Evolutionary conservation across 331 rosid species (phyloP), one percentile per base, ranked within the genome.

Genomic region (Prunus yedoensis): DNA sequence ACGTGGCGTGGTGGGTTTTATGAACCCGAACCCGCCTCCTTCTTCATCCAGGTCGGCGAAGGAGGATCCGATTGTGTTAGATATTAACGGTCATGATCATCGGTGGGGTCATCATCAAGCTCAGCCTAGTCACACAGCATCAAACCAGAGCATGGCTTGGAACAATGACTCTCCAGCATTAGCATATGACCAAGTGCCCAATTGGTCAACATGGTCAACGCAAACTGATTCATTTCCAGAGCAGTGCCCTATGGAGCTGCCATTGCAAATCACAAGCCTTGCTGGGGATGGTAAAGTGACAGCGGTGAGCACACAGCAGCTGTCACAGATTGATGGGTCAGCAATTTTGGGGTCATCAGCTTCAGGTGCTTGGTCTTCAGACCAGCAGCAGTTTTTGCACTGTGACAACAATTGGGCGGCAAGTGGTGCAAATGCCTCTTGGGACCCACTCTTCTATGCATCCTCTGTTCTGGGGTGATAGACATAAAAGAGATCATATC

Each of bases 371-470:
- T 84, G 87, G 91, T 54, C 82, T 56, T 1, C 75, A 59, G 86
- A 80, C 41, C 86, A 76, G 35, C 87, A 84, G 32, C 80, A 82
- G 17, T 73, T 78, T 25, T 66, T 79, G 72, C 83, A 82, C 2
- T 70, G 79, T 78, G 91, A 87, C 41, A 82, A 68, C 52, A 81
- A 71, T 14, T 70, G 59, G 73, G 74, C 32, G 38, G 82, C 81
- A 77, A 80, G 79, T 79, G 61, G 65, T 70, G 76, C 32, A 74
- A 79, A 51, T 79, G 79, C 63, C 32, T 43, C 81, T 86, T 86
- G 89, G 89, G 91, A 88, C 78, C 84, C 96, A 65, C 77, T 83
- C 43, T 70, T 83, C 12, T 86, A 69, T 83, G 58, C 59, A 2
- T 71, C 91, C 32, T 86, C 89, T 18, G 83, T 28, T 27, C 35